phyloP scores from a whole-genome alignment of 2,329 filamentous ascomycete species.

The Volutella citrinella region DNA sequence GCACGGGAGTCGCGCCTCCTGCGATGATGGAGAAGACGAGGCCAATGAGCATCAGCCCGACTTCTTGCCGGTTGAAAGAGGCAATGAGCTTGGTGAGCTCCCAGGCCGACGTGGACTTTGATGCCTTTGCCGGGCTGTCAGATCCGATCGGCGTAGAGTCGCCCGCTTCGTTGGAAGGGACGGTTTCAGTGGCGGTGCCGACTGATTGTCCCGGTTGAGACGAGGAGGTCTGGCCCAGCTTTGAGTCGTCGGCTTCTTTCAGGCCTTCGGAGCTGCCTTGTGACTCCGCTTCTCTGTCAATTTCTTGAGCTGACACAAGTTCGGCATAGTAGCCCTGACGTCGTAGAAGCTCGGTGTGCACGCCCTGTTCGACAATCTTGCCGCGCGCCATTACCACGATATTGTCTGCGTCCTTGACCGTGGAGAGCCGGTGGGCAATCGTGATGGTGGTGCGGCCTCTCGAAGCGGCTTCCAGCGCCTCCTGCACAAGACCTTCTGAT shows the following conservation, averaged over 20 bases:
- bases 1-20: constrained; percentile 26
- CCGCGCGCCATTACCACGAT: constrained; percentile 58
- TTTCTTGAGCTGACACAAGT: constrained; percentile 10
- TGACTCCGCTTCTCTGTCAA: too few species aligned
- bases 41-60: not conserved
- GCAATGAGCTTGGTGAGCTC: constrained; percentile 4
- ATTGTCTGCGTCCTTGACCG: constrained; percentile 57
- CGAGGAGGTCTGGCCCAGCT: too few species aligned
- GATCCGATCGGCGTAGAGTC: not conserved
- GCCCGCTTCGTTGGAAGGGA: not conserved
- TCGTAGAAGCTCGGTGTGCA: constrained; percentile 47
- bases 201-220: too few species aligned
- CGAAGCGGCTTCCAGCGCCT: constrained; percentile 46
- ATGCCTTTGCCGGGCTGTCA: too few species aligned
- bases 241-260: too few species aligned
- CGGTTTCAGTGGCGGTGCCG: not conserved
- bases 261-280: too few species aligned
- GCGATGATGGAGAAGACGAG: constrained; percentile 10
- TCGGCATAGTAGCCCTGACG: constrained; percentile 5
- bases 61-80: constrained; percentile 8
- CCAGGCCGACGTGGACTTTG: too few species aligned
- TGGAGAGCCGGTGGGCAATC: constrained; percentile 57
- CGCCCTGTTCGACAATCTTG: constrained; percentile 54
- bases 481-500: constrained; percentile 41
- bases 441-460: constrained; percentile 56